phyloP scores from a whole-genome alignment of 1,284 basidiomycete species.

The Kalmanozyma brasiliensis region DNA sequence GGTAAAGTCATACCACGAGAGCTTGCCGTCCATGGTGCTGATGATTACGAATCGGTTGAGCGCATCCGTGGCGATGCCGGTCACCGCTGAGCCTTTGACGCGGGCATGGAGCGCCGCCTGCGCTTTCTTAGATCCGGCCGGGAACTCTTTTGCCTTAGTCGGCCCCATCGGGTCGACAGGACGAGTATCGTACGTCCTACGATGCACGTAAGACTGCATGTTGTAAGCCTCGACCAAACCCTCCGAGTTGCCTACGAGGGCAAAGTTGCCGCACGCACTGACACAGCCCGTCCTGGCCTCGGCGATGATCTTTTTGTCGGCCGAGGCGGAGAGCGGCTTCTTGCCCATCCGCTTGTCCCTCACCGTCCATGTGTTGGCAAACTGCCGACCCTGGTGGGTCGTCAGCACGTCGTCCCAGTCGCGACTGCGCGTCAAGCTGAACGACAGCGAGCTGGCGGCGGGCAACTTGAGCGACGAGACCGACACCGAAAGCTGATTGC shows the following conservation, averaged over 20 bases:
- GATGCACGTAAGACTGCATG: conserved; percentile 84
- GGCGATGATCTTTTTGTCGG: conserved; percentile 67
- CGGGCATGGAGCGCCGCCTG: conserved; percentile 27
- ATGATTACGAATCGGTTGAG: conserved; percentile 84
- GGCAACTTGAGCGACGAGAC: conserved; percentile 73
- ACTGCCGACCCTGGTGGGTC: conserved; percentile 76
- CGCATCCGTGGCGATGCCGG: conserved; percentile 85
- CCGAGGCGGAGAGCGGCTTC: conserved; percentile 43
- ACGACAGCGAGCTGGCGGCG: conserved; percentile 79
- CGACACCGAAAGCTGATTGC: conserved; percentile 81
- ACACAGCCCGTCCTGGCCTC: conserved; percentile 72
- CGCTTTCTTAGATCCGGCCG: conserved; percentile 33
- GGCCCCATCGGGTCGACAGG: conserved; percentile 36
- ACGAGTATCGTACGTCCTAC: conserved; percentile 72
- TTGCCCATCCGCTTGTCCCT: conserved; percentile 60
- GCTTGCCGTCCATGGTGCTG: conserved; percentile 85
- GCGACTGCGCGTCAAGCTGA: conserved; percentile 82
- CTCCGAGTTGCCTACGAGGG: conserved; percentile 73
- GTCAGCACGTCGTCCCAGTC: conserved; percentile 99
- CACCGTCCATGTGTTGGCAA: conserved; percentile 59
- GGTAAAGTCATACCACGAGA: conserved; percentile 95
- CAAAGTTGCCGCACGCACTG: conserved; percentile 96
- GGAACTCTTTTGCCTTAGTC: conserved; percentile 34
- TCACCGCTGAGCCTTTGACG: conserved; percentile 66
- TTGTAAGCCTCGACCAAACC: conserved; percentile 65